Evolutionary conservation across 2,329 filamentous ascomycete species (phyloP), one percentile per base, ranked within the genome.

Genomic region (Fusarium humuli): DNA sequence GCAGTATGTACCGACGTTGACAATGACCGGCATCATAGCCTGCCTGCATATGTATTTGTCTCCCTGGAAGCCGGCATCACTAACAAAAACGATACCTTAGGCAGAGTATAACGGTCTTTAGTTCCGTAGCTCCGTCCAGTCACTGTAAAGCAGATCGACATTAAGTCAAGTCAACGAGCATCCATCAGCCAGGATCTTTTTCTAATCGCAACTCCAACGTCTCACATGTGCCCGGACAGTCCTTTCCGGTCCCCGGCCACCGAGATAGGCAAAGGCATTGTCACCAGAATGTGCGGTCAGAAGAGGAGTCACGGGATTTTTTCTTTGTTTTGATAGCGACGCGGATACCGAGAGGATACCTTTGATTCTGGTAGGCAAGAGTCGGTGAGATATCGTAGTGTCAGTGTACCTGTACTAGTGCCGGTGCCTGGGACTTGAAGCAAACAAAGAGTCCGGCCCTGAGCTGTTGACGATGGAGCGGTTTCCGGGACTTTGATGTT

Each of bases 231-330:
- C 56, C 61, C 68, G 67, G 70, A 42, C 69, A 55, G 59, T 57
- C 41, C 57, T 46, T 61, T 67, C 65, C 62, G 58, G 37, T 53
- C 42, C 71, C 61, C 69, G 68, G 53, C 56, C 46, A 58, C 57
- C 52, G 20, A 42, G 44, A 49, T 57, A 53, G 45, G 62, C 34
- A 63, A 61, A 56, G 46, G 41, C 48, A 61, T 46, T 65, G 25
- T 48, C 57, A 63, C 42, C 22, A 47, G 50, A 73, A 70, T 61
- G 66, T 74, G 72, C 72, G 66, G 72, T 74, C 72, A 75, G 66
- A 63, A 57, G 57, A 44, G 27, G 22, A 61, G 55, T 65, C 69
- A 70, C 60, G 64, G 57, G 65, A 64, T 47, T 61, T 60, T 37
- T 25, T 14, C 18, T 32, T 23, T 32, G 13, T 40, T 14, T n/a